A percentile compares a stretch with the other conserved stretches of the same genome.
Evolutionary conservation across 176 grass and related monocot genomes (phyloP).

Genomic region (Alloteropsis semialata): DNA sequence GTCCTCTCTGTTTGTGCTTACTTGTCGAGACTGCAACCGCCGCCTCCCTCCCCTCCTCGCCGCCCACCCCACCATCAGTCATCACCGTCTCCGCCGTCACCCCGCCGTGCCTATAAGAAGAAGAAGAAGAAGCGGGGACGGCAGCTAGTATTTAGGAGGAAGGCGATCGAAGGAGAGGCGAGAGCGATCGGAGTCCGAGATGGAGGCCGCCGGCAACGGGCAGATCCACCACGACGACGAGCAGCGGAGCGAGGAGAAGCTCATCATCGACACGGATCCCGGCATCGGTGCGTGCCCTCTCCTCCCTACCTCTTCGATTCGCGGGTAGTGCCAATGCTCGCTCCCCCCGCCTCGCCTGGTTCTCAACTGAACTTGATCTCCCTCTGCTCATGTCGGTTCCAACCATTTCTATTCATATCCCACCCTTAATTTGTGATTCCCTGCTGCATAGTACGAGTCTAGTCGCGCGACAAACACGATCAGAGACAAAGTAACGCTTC

Average conservation of each 20-base stretch:
- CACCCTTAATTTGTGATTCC: not conserved
- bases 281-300: constrained; percentile 47
- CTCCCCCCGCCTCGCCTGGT: not conserved
- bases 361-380: not conserved
- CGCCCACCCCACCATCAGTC: not conserved
- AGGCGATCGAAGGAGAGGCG: not conserved
- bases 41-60: not conserved
- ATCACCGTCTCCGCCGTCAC: not conserved
- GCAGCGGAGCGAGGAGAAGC: constrained; percentile 30
- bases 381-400: not conserved
- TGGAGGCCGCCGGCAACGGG: constrained; percentile 8
- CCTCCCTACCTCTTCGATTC: not conserved
- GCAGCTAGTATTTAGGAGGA: not conserved
- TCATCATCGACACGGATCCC: constrained; percentile 78
- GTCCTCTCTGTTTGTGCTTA: not conserved
- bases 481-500: not conserved
- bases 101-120: not conserved
- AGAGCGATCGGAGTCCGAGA: not conserved
- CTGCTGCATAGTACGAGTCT: not conserved
- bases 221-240: not conserved
- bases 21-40: not conserved
- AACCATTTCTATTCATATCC: not conserved
- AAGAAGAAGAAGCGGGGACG: not conserved
- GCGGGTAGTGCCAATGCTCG: not conserved
- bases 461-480: too few species aligned